Evolutionary conservation across 1,284 basidiomycete genomes (phyloP), one percentile per base, ranked within the genome.

Genomic region (Apiotrichum laibachii): DNA sequence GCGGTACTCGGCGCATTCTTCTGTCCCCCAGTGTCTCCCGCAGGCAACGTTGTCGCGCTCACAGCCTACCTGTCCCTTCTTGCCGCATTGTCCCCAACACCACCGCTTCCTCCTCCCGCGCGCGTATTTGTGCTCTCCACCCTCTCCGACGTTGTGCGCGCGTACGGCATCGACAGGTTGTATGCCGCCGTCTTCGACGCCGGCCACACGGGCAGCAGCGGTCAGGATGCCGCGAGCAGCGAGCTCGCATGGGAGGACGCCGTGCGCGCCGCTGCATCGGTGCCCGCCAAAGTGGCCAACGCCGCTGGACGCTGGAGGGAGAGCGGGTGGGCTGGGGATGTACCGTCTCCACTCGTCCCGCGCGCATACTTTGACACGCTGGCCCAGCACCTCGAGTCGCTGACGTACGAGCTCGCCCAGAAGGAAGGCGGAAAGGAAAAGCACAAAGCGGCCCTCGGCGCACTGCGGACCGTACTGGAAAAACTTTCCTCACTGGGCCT

Each of bases 101-200:
- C 58, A 19, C 39, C 63, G 15, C n/a, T 55, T 0, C 50, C 59
- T 1, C 53, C 72, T 7, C 58, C 67, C 0, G 58, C 71, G 11
- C 55, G 76, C 21, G 53, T 59, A 1, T 69, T 72, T 59, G 50
- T 72, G 3, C 58, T 77, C 7, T 19, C 59, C 2, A 62, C 88
- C 0, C 79, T 93, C 19, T 79, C 77, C n/a, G 79, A 75, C 21
- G 79, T 93, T 10, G 70, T 81, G 4, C 76, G 71, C 48, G 78
- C 83, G 37, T 92, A 89, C 69, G 83, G 88, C 7, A 75, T 92
- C 49, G 86, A 89, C 64, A 80, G 85, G 44, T 71, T 92, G 19
- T 84, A 87, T 70, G 31, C n/a, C 9, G 33, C 22, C 11, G 37
- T 43, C 5, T 34, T 19, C 26, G n/a, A 9, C n/a, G 5, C 5